Evolutionary conservation across 352 stramenopile species (phyloP), one percentile per base, ranked within the genome.

Genomic region (Phytophthora brassicae): DNA sequence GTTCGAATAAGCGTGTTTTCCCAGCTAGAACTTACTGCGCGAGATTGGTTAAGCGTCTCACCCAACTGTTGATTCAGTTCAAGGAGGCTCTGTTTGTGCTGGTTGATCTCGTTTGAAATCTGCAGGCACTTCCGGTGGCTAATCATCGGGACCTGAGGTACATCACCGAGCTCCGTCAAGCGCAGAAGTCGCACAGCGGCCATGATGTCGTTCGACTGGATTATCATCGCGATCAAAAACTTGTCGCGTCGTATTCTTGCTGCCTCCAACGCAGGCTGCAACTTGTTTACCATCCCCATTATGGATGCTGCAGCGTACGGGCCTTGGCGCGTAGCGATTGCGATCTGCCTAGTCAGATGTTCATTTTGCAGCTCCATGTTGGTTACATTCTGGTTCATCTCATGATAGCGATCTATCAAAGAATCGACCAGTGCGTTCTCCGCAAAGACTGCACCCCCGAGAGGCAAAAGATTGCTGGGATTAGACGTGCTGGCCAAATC

Each of bases 101-200:
- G 26, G 11, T 72, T 74, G 47, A 93, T 81, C 38, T 83, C 63
- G 22, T 70, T 53, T 6, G 81, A 75, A 29, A 90, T 56, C 54
- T 83, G 65, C 6, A 87, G 28, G 42, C 80, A 88, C 38, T 85
- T 88, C 7, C 63, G 75, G 50, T 90, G 81, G 47, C 77, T 74
- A 20, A 81, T 71, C 12, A 56, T 67, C 13, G 70, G 60, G 4
- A 93, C 80, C 26, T 88, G 76, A 2, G 79, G 67, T 6, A 93
- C 86, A 58, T 93, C 74, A 11, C 66, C 68, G 0, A 93, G 75
- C 39, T 82, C 57, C 29, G 71, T 52, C 44, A 89, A 44, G 8
- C 74, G 80, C 14, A 93, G 36, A 36, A 61, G 44, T 49, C 80
- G 81, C 13, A 93, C 79, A 49, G 79, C 70, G 23, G 42, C 17